Conservation (phyloP, 78 protist species). For the Speleostelium caveatum region DNA sequence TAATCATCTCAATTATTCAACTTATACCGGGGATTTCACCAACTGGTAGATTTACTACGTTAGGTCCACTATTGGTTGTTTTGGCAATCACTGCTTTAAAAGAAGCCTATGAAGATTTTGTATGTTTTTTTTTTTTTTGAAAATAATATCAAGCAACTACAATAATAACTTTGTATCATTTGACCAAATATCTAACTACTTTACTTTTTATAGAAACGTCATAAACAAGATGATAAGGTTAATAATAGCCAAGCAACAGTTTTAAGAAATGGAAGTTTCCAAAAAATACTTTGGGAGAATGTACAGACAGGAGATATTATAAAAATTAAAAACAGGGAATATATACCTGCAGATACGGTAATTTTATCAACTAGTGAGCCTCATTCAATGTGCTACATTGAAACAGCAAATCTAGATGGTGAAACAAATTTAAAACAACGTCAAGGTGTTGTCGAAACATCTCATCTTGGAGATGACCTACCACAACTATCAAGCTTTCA, state of each 20-base stretch:
- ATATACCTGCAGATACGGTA: conserved; percentile 90
- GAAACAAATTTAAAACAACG: conserved; percentile 47
- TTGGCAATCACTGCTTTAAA: conserved; percentile 85
- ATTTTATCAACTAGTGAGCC: conserved; percentile 76
- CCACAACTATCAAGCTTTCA: background rate
- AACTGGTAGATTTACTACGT: conserved; percentile 87
- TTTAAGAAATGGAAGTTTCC: conserved; percentile 5
- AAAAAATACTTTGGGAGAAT: conserved; percentile 48
- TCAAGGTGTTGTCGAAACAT: conserved; percentile 29
- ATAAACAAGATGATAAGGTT: conserved; percentile 69
- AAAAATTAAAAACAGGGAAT: conserved; percentile 43
- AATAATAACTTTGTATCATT: too few relatives aligned
- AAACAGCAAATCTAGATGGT: conserved; percentile 94
- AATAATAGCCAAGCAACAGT: conserved; percentile 36
- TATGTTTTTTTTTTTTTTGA: too few relatives aligned
- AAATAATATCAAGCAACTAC: too few relatives aligned
- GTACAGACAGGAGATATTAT: conserved; percentile 86
- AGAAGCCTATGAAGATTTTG: conserved; percentile 90
- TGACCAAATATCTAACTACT: too few relatives aligned
- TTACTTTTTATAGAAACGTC: conserved; percentile 56
- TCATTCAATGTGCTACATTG: conserved; percentile 85
- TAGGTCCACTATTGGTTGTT: conserved; percentile 87
- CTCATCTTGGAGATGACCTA: conserved; percentile 18
- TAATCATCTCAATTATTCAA: conserved; percentile 82
- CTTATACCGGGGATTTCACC: conserved; percentile 90